Evolutionary conservation across 1,284 basidiomycete species (phyloP), one percentile per base, ranked within the genome.

Genomic region (Cutaneotrichosporon mucoides): DNA sequence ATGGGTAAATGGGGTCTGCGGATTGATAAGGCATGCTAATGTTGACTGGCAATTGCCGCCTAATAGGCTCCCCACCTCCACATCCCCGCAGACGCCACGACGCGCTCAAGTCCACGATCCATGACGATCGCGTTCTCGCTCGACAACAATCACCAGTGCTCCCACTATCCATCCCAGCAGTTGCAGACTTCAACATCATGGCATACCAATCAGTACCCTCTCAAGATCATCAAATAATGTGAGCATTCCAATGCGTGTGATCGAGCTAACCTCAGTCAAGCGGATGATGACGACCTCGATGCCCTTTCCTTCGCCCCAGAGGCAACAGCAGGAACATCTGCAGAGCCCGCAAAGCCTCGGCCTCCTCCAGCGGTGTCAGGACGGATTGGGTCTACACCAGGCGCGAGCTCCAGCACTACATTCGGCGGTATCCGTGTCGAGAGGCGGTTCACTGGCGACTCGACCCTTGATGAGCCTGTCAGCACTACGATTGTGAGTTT

Each of bases 401-500:
- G 36, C 8, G 37, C 16, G 51, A 63, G 65, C 12, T 67, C 65
- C 47, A 72, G 70, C 56, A 68, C 66, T 33, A 24, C 24, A 24
- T 76, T 82, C 59, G 83, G 88, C 15, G 92, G 91, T n/a, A 83
- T 96, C 53, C 84, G 84, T 65, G 86, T 92, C 3, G 92, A 96
- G 78, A 90, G 89, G 55, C 84, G 92, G 68, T 90, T 87, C 75
- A 83, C 89, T 6, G 89, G 89, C 6, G 82, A 82, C 12, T 88
- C 92, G 69, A 95, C 93, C 0, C 82, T 97, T 34, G 93, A 96
- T 70, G 93, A 97, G 75, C 92, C 93, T 1, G 84, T 96, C 12
- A 85, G 86, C 7, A 84, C 85, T 15, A 96, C 93, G 0, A 92
- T 97, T 66, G 93, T 94, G 66, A 66, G 89, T 81, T 37, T 24